phyloP scores from a whole-genome alignment of 2,329 filamentous ascomycete species.

The Tympanopsis confertula region DNA sequence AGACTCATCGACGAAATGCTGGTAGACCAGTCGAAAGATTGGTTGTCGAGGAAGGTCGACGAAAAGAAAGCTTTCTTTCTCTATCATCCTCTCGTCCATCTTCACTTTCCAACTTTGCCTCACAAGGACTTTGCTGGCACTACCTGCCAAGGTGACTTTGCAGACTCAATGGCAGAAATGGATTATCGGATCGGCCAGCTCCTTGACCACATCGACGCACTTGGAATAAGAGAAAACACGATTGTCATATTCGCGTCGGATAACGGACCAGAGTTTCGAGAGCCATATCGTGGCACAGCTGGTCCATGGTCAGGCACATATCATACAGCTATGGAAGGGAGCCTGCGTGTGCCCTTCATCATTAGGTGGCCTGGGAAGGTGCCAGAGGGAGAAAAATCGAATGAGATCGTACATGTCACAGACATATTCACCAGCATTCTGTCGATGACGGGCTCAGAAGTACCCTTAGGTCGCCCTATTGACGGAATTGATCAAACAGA shows the following conservation, averaged over 20 bases:
- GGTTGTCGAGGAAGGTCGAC: slow-evolving; percentile 13
- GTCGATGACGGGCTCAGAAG: slow-evolving; percentile 8
- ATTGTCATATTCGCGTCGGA: slow-evolving; percentile 21
- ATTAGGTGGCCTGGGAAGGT: slow-evolving; percentile 18
- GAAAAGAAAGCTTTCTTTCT: slow-evolving; percentile 15
- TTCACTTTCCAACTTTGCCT: slow-evolving; percentile 19
- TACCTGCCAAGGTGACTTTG: slow-evolving; percentile 16
- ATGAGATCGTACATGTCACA: slow-evolving; percentile 18
- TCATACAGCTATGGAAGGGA: slow-evolving; percentile 22
- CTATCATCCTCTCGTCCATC: slow-evolving; percentile 18
- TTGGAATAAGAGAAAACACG: slow-evolving; percentile 16
- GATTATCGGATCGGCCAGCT: slow-evolving; percentile 17
- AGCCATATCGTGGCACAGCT: slow-evolving; percentile 17
- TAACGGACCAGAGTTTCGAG: slow-evolving; percentile 20
- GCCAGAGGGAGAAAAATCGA: slow-evolving; percentile 11
- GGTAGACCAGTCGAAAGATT: slow-evolving; percentile 16
- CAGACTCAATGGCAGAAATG: slow-evolving; percentile 20
- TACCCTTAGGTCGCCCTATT: slow-evolving; percentile 15
- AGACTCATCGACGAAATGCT: slow-evolving; percentile 18
- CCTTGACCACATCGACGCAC: slow-evolving; percentile 15
- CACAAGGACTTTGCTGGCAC: slow-evolving; percentile 15
- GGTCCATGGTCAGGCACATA: slow-evolving; percentile 21
- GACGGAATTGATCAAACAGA: slow-evolving; percentile 15
- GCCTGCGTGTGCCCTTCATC: slow-evolving; percentile 20
- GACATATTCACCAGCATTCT: slow-evolving; percentile 18